A percentile compares a stretch with the other conserved stretches of the same genome.
Conservation (phyloP, 1,139 yeast genomes). For the Candida buenavistaensis region DNA sequence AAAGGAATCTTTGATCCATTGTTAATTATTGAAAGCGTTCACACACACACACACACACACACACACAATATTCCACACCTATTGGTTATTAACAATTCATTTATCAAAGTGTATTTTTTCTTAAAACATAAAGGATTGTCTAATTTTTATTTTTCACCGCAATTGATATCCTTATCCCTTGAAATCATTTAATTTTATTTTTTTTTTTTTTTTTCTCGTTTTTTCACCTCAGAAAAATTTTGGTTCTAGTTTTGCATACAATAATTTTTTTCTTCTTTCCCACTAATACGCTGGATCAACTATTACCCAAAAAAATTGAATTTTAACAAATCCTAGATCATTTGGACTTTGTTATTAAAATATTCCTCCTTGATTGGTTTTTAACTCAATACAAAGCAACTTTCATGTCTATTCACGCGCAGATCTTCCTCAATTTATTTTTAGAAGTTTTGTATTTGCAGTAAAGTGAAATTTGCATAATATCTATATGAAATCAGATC, state of each 20-base stretch:
- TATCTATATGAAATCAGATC: slow-evolving; percentile 4
- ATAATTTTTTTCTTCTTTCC: neutral
- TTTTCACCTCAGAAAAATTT: neutral
- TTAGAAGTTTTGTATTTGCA: slow-evolving; percentile 2
- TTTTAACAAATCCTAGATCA: no score
- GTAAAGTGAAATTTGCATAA: neutral
- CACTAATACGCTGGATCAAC: no score
- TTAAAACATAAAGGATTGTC: no score
- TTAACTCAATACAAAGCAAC: neutral
- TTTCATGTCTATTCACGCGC: slow-evolving; percentile 1
- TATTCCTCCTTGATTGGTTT: neutral
- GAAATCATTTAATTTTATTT: neutral
- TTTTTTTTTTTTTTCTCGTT: neutral
- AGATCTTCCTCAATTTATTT: neutral
- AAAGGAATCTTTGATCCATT: no score
- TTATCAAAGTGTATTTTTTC: no score
- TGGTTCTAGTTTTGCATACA: neutral
- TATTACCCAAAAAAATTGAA: no score
- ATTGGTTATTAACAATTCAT: no score
- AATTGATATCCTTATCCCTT: no score
- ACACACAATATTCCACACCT: no score
- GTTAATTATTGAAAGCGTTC: no score
- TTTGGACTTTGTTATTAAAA: neutral
- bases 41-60: no score
- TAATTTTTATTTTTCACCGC: no score